phyloP scores from a whole-genome alignment of 805 yeast species.

The Candida ficus region DNA sequence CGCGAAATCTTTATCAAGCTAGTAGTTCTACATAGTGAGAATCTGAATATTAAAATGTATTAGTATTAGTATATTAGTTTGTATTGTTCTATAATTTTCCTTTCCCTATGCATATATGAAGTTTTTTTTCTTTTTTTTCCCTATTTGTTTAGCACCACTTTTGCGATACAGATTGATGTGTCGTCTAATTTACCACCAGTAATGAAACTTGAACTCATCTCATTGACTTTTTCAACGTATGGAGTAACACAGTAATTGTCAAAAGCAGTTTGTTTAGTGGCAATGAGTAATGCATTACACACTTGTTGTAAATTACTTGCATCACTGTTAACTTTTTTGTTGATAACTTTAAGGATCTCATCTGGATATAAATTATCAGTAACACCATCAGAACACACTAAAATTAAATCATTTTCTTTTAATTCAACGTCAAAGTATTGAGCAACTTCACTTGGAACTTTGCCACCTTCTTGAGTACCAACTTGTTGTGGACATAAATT shows the following conservation, averaged over 20 bases:
- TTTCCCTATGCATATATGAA: not conserved
- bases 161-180: slow-evolving; percentile 45
- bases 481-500: slow-evolving; percentile 49
- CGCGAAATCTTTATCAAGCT: too few relatives aligned
- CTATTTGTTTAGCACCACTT: slow-evolving; percentile 27
- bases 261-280: slow-evolving; percentile 44
- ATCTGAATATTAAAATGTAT: too few relatives aligned
- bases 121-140: not conserved
- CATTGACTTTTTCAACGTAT: slow-evolving; percentile 45
- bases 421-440: slow-evolving; percentile 39
- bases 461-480: slow-evolving; percentile 42
- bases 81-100: not conserved
- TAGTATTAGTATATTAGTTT: not conserved
- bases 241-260: slow-evolving; percentile 51
- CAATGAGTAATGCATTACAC: slow-evolving; percentile 35
- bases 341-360: slow-evolving; percentile 38
- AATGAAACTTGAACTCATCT: slow-evolving; percentile 29
- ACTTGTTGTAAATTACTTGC: slow-evolving; percentile 32
- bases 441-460: slow-evolving; percentile 43
- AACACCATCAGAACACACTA: slow-evolving; percentile 50
- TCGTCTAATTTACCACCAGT: slow-evolving; percentile 54
- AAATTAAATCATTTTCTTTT: slow-evolving; percentile 36
- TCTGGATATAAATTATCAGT: slow-evolving; percentile 46
- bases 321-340: slow-evolving; percentile 27
- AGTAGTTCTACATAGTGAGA: too few relatives aligned